Percentiles rank a stretch among this genome's conserved stretches.
phyloP scores from a whole-genome alignment of 768 basidiomycete genomes.

The Agaricus sinodeliciosus region DNA sequence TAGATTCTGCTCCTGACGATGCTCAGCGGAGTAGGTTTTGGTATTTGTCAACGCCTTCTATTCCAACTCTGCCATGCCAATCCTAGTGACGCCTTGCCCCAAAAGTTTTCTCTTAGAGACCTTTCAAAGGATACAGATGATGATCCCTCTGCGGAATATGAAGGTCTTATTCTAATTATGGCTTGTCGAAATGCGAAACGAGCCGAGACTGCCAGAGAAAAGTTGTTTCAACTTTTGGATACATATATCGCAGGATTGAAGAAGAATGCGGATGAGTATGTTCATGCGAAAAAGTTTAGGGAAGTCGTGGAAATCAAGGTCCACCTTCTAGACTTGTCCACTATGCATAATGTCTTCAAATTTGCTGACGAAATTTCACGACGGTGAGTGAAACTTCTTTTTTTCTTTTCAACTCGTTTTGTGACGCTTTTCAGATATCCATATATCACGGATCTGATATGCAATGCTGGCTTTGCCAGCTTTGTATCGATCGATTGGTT shows the following conservation, averaged over 20 bases:
- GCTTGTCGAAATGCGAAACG: slow-evolving; percentile 67
- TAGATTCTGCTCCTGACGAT: neutral
- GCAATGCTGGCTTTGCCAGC: slow-evolving; percentile 70
- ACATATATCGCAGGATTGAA: slow-evolving; percentile 36
- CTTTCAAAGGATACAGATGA: slow-evolving; percentile 22
- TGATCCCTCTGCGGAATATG: slow-evolving; percentile 23
- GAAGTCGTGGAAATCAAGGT: slow-evolving; percentile 55
- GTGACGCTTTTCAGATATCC: slow-evolving; percentile 45
- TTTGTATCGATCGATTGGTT: slow-evolving; percentile 51
- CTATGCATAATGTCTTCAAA: slow-evolving; percentile 49
- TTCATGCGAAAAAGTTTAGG: slow-evolving; percentile 51
- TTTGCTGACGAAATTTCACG: slow-evolving; percentile 50
- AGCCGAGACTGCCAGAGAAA: slow-evolving; percentile 54
- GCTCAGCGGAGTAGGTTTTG: slow-evolving; percentile 74
- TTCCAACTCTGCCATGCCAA: slow-evolving; percentile 49
- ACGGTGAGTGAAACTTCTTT: slow-evolving; percentile 37
- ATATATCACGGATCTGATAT: slow-evolving; percentile 75
- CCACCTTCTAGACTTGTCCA: slow-evolving; percentile 58
- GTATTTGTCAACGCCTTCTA: slow-evolving; percentile 75
- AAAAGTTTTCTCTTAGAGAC: slow-evolving; percentile 17
- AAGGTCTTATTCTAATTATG: slow-evolving; percentile 68
- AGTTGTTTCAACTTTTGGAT: slow-evolving; percentile 50
- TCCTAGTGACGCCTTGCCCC: slow-evolving; percentile 47
- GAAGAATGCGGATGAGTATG: slow-evolving; percentile 32
- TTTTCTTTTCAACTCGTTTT: neutral